Evolutionary conservation across 2,329 filamentous ascomycete species (phyloP), one percentile per base, ranked within the genome.

Genomic region (Diaporthe nobilis): DNA sequence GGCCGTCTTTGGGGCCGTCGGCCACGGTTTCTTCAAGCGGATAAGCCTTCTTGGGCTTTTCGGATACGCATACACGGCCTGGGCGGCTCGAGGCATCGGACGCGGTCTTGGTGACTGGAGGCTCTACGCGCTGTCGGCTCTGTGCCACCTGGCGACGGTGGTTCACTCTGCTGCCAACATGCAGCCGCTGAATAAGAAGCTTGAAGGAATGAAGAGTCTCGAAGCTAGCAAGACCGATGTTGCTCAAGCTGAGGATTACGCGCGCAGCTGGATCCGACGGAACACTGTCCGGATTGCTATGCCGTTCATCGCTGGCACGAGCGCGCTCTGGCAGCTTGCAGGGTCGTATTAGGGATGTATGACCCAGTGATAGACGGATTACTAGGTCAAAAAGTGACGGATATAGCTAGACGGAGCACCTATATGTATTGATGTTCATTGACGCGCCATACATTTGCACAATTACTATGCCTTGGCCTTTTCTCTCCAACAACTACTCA

Each of bases 311-410:
- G 44, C 61, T 67, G 61, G 61, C 25, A 67, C 61, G n/a, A 37
- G 61, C 28, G 61, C 61, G 34, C 61, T 67, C 28, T 67, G 61
- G 61, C 61, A 67, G 61, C 61, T 67, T n/a, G 28, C 49, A 6
- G 42, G 28, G 12, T 34, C 28, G 10, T 10, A 37, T 44, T 67
- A 67, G 42, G 42, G 5, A 2, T n/a, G 9, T 4, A 15, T 37
- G 10, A 8, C 10, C 4, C 12, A n/a, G 20, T 2, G 28, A 20
- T 9, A 28, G 58, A 34, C 4, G 31, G 8, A 25, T n/a, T 25
- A 8, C 12, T 12, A 51, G n/a, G 49, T 25, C n/a, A 25, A 13
- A 25, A 4, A 13, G 12, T 25, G 49, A 10, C 20, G 1, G 20
- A 49, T 53, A 13, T 25, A 53, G 49, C 5, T 55, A 20, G 15